Evolutionary conservation across 495 filamentous ascomycete genomes (phyloP), one percentile per base, ranked within the genome.

Genomic region (Podospora appendiculata): DNA sequence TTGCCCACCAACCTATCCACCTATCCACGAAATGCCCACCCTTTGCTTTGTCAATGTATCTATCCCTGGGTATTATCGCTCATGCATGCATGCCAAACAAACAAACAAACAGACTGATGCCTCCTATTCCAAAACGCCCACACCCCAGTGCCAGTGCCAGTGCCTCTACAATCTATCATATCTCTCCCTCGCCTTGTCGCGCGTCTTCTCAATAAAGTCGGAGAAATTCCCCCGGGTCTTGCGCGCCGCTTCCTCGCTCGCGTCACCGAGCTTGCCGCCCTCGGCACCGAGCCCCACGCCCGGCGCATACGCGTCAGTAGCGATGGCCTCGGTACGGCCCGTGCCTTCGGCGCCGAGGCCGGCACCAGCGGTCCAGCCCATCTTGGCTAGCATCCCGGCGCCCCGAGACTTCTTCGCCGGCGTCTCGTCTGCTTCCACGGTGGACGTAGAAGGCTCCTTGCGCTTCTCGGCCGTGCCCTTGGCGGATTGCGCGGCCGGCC

Each of bases 271-370:
- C 64, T 86, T 89, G 13, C 88, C 77, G 13, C 90, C 89, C 57
- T 89, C 82, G 2, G 90, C 90, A 0, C 91, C 91, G 18, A 96
- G 67, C 7, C 91, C 91, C 0, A 93, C 90, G 13, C 91, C 91
- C 33, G 85, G 81, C 3, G 82, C 79, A 64, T 95, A 96, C 35
- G 88, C 78, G 45, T 88, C 82, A 0, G 88, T 87, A 11, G 82
- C 75, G 50, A 96, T 86, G 0, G 88, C 86, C 14, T 84, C 84
- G 0, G 83, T 88, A 46, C 84, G 79, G 3, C 90, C 91, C 1
- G 83, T 82, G 0, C 90, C 87, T 57, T 85, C 79, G 3, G 85
- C 88, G 41, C 91, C 91, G 16, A 96, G 72, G 1, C 91, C 91
- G 51, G 83, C 77, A 1, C 90, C 90, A 3, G 80, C 80, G 11